Percentiles rank a stretch among this genome's conserved stretches.
Evolutionary conservation across 2,329 filamentous ascomycete genomes (phyloP).

Genomic region (Colletotrichum destructivum): DNA sequence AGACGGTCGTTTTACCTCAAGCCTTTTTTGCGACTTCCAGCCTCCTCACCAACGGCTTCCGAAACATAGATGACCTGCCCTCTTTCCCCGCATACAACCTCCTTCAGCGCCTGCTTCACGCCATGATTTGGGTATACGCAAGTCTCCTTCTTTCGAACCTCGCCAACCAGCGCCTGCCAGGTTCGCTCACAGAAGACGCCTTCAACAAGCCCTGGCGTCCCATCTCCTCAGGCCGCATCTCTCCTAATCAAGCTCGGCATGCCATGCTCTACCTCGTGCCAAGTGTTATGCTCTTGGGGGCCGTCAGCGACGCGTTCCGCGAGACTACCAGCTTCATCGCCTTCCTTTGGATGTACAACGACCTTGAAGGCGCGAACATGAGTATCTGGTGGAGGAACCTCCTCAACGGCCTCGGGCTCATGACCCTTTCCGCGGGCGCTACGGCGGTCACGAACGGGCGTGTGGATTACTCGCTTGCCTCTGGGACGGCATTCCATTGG

Average conservation of each 20-base stretch:
- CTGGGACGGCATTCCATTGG: neutral
- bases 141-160: constrained; percentile 43
- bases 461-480: neutral
- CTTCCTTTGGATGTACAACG: constrained; percentile 58
- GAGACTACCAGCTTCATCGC: constrained; percentile 50
- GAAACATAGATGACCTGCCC: neutral
- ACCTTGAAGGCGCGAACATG: constrained; percentile 51
- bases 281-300: constrained; percentile 39
- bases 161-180: constrained; percentile 55
- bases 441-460: neutral
- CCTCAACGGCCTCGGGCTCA: neutral
- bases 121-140: constrained; percentile 1
- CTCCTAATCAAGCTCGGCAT: constrained; percentile 44
- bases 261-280: constrained; percentile 47
- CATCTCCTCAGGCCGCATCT: constrained; percentile 49
- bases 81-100: neutral
- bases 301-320: constrained; percentile 44
- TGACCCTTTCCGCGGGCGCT: neutral
- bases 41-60: constrained; percentile 15
- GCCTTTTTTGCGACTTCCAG: constrained; percentile 46
- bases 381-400: constrained; percentile 45
- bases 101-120: neutral
- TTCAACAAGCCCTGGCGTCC: constrained; percentile 59
- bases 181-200: constrained; percentile 54
- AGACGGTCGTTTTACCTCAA: constrained; percentile 50